Evolutionary conservation across 1,284 basidiomycete genomes (phyloP).

Genomic region (Trichosporon ovoides): DNA sequence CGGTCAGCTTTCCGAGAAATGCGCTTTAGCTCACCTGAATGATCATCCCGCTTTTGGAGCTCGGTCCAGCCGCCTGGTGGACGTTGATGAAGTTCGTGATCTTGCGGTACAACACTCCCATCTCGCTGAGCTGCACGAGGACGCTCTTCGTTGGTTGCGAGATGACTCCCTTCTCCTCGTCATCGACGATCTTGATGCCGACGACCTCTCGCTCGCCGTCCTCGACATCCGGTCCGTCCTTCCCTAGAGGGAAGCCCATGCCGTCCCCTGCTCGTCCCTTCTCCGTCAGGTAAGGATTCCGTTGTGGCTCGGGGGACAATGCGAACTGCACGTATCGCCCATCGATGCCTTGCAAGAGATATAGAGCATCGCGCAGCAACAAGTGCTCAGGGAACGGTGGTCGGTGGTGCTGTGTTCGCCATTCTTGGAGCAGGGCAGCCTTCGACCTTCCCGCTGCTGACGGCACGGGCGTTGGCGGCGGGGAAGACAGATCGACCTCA

Average conservation of each 20-base stretch:
- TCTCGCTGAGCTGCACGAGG: slow-evolving; percentile 81
- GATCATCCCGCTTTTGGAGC: slow-evolving; percentile 60
- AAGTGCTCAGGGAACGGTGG: slow-evolving; percentile 64
- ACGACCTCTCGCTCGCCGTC: slow-evolving; percentile 22
- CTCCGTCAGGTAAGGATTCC: slow-evolving; percentile 51
- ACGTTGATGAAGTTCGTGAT: slow-evolving; percentile 69
- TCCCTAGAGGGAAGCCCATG: slow-evolving; percentile 31
- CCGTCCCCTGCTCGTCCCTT: slow-evolving; percentile 33
- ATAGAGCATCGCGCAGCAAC: slow-evolving; percentile 84
- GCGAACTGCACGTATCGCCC: slow-evolving; percentile 82
- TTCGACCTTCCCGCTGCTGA: slow-evolving; percentile 39
- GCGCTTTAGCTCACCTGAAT: slow-evolving; percentile 55
- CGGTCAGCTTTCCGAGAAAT: neutral
- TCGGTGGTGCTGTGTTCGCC: slow-evolving; percentile 44
- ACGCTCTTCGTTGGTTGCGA: slow-evolving; percentile 68
- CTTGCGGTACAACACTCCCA: slow-evolving; percentile 85
- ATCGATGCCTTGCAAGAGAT: slow-evolving; percentile 93
- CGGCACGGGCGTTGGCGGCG: slow-evolving; percentile 11
- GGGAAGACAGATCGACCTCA: neutral
- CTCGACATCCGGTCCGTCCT: neutral
- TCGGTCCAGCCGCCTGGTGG: slow-evolving; percentile 55
- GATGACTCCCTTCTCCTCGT: slow-evolving; percentile 52
- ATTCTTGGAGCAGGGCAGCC: slow-evolving; percentile 43
- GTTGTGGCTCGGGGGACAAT: slow-evolving; percentile 52
- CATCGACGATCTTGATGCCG: slow-evolving; percentile 41